These are phyloP conservation scores for Penicillium longicatenatum DNA, from an alignment of 495 filamentous ascomycete species.

Conservation along the genomic window DNA sequence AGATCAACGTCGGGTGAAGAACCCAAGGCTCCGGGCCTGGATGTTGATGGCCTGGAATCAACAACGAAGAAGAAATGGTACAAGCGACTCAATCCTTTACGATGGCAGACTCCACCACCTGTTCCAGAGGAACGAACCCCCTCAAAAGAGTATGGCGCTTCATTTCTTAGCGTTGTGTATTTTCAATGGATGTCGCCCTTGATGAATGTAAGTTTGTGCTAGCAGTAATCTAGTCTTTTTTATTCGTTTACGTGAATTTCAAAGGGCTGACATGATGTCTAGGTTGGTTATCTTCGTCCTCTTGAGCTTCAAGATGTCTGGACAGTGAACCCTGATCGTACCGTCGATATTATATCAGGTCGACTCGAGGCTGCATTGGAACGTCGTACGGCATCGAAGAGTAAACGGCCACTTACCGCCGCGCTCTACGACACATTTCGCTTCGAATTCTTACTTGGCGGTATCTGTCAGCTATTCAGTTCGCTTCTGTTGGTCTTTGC, in stretches of 20 bases:
- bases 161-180: conserved; percentile 53
- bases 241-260: neutral
- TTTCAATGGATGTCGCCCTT: conserved; percentile 68
- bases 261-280: neutral
- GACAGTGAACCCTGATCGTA: conserved; percentile 77
- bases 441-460: conserved; percentile 82
- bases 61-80: conserved; percentile 51
- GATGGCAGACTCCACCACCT: conserved; percentile 50
- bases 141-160: conserved; percentile 55
- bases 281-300: conserved; percentile 74
- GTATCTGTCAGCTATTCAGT: conserved; percentile 71
- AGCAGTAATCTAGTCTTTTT: neutral
- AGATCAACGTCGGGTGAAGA: conserved; percentile 24
- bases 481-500: conserved; percentile 71
- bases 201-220: conserved; percentile 41
- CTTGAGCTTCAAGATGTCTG: conserved; percentile 87
- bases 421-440: conserved; percentile 88
- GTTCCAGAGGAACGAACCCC: conserved; percentile 52
- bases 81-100: conserved; percentile 56
- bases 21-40: conserved; percentile 20
- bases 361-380: conserved; percentile 69
- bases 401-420: conserved; percentile 73
- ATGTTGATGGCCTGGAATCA: conserved; percentile 3
- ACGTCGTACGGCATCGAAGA: conserved; percentile 62
- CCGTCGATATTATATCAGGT: conserved; percentile 64